These are phyloP conservation scores for Penicillium sp. DNA, from an alignment of 2,329 filamentous ascomycete genomes.

Conservation along the genomic window DNA sequence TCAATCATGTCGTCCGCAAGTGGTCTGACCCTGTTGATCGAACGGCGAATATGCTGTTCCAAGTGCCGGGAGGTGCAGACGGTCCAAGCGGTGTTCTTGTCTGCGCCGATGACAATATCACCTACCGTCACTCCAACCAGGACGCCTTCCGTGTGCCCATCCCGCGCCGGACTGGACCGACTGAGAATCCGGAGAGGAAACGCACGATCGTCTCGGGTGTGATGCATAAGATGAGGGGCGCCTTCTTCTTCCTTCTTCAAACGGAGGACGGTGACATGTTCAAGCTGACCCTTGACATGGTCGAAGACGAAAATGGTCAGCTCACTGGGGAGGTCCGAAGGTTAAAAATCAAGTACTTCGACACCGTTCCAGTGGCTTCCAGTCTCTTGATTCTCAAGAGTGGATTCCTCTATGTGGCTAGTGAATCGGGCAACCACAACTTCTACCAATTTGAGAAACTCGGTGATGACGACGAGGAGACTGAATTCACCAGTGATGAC, in stretches of 20 bases:
- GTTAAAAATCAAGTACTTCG: slow-evolving; percentile 96
- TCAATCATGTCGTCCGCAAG: slow-evolving; percentile 96
- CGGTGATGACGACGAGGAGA: slow-evolving; percentile 90
- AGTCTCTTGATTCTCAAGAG: slow-evolving; percentile 92
- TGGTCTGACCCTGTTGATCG: slow-evolving; percentile 95
- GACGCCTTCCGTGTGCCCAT: slow-evolving; percentile 87
- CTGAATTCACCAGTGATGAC: slow-evolving; percentile 79
- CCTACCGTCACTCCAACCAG: slow-evolving; percentile 95
- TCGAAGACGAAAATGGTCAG: slow-evolving; percentile 74
- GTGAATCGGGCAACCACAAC: slow-evolving; percentile 88
- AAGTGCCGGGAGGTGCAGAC: slow-evolving; percentile 90
- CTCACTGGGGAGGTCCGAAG: slow-evolving; percentile 77
- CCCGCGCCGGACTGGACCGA: slow-evolving; percentile 80
- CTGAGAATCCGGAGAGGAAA: slow-evolving; percentile 90
- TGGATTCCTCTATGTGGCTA: slow-evolving; percentile 89
- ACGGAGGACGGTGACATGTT: slow-evolving; percentile 98
- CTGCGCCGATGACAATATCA: slow-evolving; percentile 91
- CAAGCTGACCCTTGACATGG: slow-evolving; percentile 92
- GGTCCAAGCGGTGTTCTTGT: slow-evolving; percentile 94
- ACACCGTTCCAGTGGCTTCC: slow-evolving; percentile 86
- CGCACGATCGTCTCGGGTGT: slow-evolving; percentile 84
- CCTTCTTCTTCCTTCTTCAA: slow-evolving; percentile 96
- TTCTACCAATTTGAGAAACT: slow-evolving; percentile 98
- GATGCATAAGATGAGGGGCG: slow-evolving; percentile 96
- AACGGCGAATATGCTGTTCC: slow-evolving; percentile 85